A percentile compares a stretch with the other conserved stretches of the same genome.
Conservation (phyloP, 73 alveolate genomes). For the Paramecium sonneborni region DNA sequence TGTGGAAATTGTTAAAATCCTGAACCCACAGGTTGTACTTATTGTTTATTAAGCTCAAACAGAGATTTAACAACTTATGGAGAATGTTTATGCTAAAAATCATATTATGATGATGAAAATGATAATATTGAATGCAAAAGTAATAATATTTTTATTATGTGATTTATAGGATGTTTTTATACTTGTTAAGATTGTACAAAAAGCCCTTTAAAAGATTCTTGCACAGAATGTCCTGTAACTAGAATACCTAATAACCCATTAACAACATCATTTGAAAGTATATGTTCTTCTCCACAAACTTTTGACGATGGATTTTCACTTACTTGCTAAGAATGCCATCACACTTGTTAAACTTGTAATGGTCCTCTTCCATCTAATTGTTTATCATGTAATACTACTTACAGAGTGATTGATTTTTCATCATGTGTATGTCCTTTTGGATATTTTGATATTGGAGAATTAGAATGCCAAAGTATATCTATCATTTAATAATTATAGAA, state of each 20-base stretch:
- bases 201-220: background rate
- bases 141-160: background rate
- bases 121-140: background rate
- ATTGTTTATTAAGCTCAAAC: background rate
- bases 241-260: background rate
- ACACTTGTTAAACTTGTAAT: background rate
- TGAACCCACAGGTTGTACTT: background rate
- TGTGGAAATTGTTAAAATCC: background rate
- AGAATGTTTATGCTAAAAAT: background rate
- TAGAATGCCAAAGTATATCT: background rate
- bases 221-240: background rate
- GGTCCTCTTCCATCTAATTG: background rate
- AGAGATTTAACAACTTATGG: background rate
- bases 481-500: background rate
- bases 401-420: background rate
- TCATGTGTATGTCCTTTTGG: background rate
- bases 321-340: background rate
- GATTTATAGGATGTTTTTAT: background rate
- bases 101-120: background rate
- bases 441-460: background rate
- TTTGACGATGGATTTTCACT: background rate
- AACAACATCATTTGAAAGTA: background rate
- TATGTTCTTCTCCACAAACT: background rate
- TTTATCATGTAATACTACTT: background rate
- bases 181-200: background rate